phyloP scores from a whole-genome alignment of 2,329 filamentous ascomycete species.

The Ceratocystis ficicola region DNA sequence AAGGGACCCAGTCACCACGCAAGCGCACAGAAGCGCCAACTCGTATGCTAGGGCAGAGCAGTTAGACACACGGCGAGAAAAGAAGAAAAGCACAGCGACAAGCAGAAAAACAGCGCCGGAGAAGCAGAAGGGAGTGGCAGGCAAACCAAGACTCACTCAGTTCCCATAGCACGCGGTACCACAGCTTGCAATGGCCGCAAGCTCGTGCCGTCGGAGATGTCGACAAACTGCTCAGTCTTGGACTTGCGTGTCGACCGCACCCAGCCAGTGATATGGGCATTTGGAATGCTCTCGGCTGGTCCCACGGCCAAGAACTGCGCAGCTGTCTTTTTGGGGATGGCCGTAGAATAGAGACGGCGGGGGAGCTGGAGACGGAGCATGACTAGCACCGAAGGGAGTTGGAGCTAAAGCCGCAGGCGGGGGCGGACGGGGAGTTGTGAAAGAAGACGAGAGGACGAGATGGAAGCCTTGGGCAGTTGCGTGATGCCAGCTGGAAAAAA shows the following conservation, averaged over 20 bases:
- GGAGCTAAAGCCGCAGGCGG: neutral
- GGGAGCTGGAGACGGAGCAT: slow-evolving; percentile 4
- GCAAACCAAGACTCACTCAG: slow-evolving; percentile 47
- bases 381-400: neutral
- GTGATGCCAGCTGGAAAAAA: too few relatives aligned
- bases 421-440: neutral
- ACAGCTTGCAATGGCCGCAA: slow-evolving; percentile 69
- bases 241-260: slow-evolving; percentile 76
- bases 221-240: slow-evolving; percentile 71
- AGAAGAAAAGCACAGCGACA: neutral
- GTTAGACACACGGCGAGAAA: slow-evolving; percentile 23
- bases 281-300: slow-evolving; percentile 34
- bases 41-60: slow-evolving; percentile 47
- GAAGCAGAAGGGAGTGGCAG: too few relatives aligned
- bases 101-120: too few relatives aligned
- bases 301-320: slow-evolving; percentile 46
- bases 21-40: slow-evolving; percentile 71
- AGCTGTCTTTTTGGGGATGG: slow-evolving; percentile 32
- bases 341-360: slow-evolving; percentile 16
- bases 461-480: too few relatives aligned
- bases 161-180: slow-evolving; percentile 56
- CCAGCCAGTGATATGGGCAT: slow-evolving; percentile 60
- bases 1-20: slow-evolving; percentile 63
- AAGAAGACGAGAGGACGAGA: too few relatives aligned
- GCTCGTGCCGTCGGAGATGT: slow-evolving; percentile 78